Conservation (phyloP, 176 grass and related monocot genomes). For the Tillandsia leiboldiana region DNA sequence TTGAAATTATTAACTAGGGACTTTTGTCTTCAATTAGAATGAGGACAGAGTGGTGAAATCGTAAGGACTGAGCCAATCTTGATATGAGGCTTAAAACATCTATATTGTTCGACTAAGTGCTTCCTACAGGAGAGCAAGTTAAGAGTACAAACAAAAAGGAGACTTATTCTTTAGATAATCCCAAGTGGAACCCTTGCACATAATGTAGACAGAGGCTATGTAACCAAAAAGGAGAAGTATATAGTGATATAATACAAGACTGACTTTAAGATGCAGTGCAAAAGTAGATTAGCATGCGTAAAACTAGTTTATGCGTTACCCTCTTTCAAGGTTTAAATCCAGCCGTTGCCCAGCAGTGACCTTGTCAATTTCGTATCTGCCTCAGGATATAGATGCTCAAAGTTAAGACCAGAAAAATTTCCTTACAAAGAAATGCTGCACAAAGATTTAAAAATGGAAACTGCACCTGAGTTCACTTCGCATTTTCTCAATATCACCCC, state of each 20-base stretch:
- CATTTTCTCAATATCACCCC: conserved; percentile 87
- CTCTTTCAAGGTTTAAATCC: conserved; percentile 99
- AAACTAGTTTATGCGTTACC: conserved; percentile 30
- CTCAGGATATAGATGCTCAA: conserved; percentile 18
- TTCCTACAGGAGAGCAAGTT: too few relatives aligned
- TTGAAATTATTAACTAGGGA: too few relatives aligned
- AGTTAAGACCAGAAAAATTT: background rate
- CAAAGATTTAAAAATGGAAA: conserved; percentile 12
- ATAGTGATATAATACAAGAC: background rate
- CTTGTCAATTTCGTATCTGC: conserved; percentile 94
- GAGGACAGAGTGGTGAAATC: too few relatives aligned
- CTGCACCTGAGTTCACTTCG: conserved; percentile 81
- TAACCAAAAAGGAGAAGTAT: background rate
- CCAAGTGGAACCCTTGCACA: too few relatives aligned
- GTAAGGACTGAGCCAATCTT: too few relatives aligned
- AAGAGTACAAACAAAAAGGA: too few relatives aligned
- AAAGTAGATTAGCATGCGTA: background rate
- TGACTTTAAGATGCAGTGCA: background rate
- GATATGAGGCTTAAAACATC: too few relatives aligned
- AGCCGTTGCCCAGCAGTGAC: conserved; percentile 85
- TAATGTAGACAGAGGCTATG: too few relatives aligned
- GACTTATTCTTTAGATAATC: too few relatives aligned
- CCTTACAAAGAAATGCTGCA: background rate
- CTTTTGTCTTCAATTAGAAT: too few relatives aligned
- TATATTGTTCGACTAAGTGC: too few relatives aligned